Percentiles rank a stretch among this genome's conserved stretches.
phyloP scores from a whole-genome alignment of 208 protist species.

The Leishmania gerbilli region DNA sequence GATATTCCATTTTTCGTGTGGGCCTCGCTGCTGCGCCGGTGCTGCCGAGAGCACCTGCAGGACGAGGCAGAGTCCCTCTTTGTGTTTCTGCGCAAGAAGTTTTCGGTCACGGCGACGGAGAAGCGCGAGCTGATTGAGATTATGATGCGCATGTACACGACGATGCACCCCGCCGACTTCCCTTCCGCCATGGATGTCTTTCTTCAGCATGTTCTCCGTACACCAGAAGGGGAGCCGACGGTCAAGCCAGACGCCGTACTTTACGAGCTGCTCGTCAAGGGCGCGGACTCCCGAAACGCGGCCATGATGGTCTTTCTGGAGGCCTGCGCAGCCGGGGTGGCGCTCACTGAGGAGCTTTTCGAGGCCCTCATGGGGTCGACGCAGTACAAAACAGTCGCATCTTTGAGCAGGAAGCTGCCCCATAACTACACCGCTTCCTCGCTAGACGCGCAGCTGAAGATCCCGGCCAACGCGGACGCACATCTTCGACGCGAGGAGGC shows the following conservation, averaged over 20 bases:
- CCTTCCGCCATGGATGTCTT: slow-evolving; percentile 67
- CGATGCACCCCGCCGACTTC: slow-evolving; percentile 68
- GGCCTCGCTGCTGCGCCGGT: slow-evolving; percentile 81
- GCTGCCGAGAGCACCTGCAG: slow-evolving; percentile 67
- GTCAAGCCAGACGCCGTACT: slow-evolving; percentile 48
- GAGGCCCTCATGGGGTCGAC: slow-evolving; percentile 58
- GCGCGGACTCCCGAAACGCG: slow-evolving; percentile 76
- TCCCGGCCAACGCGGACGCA: slow-evolving; percentile 78
- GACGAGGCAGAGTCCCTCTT: slow-evolving; percentile 83
- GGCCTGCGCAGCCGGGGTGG: slow-evolving; percentile 67
- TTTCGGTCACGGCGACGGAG: slow-evolving; percentile 40
- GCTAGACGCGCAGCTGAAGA: slow-evolving; percentile 74
- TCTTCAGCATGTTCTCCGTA: slow-evolving; percentile 65
- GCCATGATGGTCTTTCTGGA: slow-evolving; percentile 90
- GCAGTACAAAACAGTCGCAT: slow-evolving; percentile 43
- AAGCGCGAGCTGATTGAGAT: slow-evolving; percentile 87
- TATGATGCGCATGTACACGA: slow-evolving; percentile 90
- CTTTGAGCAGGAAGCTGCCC: slow-evolving; percentile 74
- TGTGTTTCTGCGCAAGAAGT: slow-evolving; percentile 72
- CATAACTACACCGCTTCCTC: slow-evolving; percentile 73
- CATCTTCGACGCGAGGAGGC: slow-evolving; percentile 86
- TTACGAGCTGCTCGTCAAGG: slow-evolving; percentile 73
- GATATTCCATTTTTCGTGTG: slow-evolving; percentile 78
- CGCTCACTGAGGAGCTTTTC: slow-evolving; percentile 64
- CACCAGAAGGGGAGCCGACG: slow-evolving; percentile 48